Conservation (phyloP, 495 filamentous ascomycete species). For the Penicillium antarcticum region DNA sequence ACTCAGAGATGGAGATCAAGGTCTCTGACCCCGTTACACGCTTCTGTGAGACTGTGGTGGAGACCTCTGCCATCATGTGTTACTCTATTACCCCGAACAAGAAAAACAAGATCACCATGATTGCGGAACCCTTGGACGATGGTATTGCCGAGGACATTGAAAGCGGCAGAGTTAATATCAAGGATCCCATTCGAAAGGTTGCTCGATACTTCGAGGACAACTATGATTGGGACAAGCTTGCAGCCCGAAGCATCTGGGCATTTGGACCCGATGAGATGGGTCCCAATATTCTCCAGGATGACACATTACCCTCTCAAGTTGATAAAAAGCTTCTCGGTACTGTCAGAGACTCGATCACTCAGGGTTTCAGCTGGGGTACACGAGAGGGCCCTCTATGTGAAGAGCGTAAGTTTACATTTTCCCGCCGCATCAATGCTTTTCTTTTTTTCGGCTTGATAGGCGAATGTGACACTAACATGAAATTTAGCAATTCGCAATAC, state of each 20-base stretch:
- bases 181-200: constrained; percentile 87
- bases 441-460: not conserved
- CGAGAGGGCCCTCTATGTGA: constrained; percentile 96
- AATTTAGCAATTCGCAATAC: constrained; percentile 84
- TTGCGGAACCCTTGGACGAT: constrained; percentile 90
- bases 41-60: constrained; percentile 97
- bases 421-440: not conserved
- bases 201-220: constrained; percentile 97
- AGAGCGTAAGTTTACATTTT: constrained; percentile 72
- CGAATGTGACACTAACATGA: constrained; percentile 12
- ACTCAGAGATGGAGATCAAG: constrained; percentile 99
- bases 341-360: constrained; percentile 85
- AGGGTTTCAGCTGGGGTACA: constrained; percentile 94
- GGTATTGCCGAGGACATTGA: constrained; percentile 97
- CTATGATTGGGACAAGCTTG: constrained; percentile 95
- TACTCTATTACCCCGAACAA: constrained; percentile 98
- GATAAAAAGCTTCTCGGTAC: constrained; percentile 86
- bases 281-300: constrained; percentile 95
- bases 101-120: constrained; percentile 98
- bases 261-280: constrained; percentile 96
- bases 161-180: constrained; percentile 82
- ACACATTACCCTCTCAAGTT: constrained; percentile 84
- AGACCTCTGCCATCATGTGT: constrained; percentile 95
- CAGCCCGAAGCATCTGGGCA: constrained; percentile 94
- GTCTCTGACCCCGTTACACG: constrained; percentile 96